These are phyloP conservation scores for Cercospora sesami DNA, from an alignment of 2,329 filamentous ascomycete species.

Conservation along the genomic window DNA sequence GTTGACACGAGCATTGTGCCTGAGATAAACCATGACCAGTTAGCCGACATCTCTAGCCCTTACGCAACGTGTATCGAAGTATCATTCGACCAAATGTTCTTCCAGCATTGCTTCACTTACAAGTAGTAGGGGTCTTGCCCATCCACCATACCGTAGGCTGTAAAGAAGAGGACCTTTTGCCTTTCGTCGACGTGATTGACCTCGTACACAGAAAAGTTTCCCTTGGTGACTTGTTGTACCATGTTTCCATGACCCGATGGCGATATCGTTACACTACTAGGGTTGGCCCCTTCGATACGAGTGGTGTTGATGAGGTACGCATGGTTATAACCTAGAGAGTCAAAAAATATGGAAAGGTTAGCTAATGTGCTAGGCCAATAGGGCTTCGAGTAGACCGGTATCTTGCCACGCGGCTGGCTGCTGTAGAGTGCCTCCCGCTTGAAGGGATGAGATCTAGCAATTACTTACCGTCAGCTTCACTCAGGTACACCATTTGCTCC, in stretches of 20 bases:
- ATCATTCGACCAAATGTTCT: not conserved
- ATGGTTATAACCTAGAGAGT: not conserved
- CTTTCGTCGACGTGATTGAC: slow-evolving; percentile 9
- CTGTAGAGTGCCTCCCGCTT: not conserved
- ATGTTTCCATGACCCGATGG: not conserved
- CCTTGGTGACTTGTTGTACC: slow-evolving; percentile 12
- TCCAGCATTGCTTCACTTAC: not conserved
- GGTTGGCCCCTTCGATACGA: not conserved
- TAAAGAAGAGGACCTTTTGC: not conserved
- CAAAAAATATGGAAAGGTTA: not conserved
- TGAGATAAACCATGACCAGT: not conserved
- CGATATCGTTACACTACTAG: not conserved
- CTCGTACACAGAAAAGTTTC: slow-evolving; percentile 8
- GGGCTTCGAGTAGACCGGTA: not conserved
- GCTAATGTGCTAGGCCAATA: not conserved
- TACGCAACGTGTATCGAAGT: not conserved
- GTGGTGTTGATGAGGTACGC: slow-evolving; percentile 15
- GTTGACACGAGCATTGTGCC: slow-evolving; percentile 2
- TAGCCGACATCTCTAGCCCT: not conserved
- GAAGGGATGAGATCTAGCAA: not conserved
- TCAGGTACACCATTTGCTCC: slow-evolving; percentile 8
- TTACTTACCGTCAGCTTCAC: slow-evolving; percentile 6
- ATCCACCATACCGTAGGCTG: slow-evolving; percentile 3
- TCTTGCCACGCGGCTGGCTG: not conserved
- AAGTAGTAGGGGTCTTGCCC: slow-evolving; percentile 12